phyloP scores from a whole-genome alignment of 352 stramenopile species.

The Globisporangium polare region DNA sequence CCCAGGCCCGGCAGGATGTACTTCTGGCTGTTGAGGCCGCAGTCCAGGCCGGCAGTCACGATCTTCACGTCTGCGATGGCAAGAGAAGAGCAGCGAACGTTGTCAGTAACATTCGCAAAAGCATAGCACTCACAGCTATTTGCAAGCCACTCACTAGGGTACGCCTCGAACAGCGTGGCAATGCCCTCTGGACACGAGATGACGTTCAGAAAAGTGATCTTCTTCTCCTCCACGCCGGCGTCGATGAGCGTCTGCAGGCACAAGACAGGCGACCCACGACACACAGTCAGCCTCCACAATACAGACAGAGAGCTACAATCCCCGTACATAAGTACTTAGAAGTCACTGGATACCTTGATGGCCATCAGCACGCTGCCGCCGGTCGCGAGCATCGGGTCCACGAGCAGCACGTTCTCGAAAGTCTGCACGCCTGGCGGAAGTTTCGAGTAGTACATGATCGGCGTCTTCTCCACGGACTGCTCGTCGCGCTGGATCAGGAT shows the following conservation, averaged over 20 bases:
- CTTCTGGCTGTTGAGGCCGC: constrained; percentile 91
- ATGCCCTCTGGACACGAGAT: constrained; percentile 92
- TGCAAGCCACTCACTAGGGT: constrained; percentile 59
- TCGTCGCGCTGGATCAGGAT: constrained; percentile 97
- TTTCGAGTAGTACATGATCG: constrained; percentile 94
- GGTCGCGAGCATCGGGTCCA: constrained; percentile 96
- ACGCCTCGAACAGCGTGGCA: constrained; percentile 54
- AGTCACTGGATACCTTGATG: too few relatives aligned
- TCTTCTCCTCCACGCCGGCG: constrained; percentile 77
- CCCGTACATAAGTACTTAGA: too few relatives aligned
- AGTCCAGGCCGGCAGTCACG: constrained; percentile 78
- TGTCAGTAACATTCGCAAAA: background rate
- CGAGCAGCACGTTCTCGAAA: constrained; percentile 90
- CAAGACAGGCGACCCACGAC: background rate
- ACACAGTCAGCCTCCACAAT: background rate
- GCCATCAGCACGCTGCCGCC: constrained; percentile 87
- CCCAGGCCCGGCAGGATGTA: constrained; percentile 96
- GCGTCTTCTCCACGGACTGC: constrained; percentile 75
- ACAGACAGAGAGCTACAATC: background rate
- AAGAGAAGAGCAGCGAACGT: constrained; percentile 1
- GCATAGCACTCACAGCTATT: constrained; percentile 18
- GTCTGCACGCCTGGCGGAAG: constrained; percentile 80
- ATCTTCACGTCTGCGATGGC: constrained; percentile 53
- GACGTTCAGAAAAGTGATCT: constrained; percentile 95
- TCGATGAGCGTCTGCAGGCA: constrained; percentile 68